Base-by-base conservation (phyloP, 2,329 filamentous ascomycete species). In the Aspergillus eucalypticola region DNA sequence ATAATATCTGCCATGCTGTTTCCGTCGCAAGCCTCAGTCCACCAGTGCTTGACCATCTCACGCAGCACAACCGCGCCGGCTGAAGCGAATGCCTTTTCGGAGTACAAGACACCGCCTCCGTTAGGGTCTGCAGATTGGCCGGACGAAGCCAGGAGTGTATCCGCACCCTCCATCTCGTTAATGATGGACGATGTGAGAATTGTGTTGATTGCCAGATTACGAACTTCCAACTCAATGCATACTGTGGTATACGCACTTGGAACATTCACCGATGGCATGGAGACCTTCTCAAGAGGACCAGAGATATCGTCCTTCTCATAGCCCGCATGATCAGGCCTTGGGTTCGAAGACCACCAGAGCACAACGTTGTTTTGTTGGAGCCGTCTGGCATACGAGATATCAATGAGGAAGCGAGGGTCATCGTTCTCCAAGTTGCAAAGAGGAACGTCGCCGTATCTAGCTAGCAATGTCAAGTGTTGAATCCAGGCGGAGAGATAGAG, bases 31-130 rank as follows among this genome's bases (percentile, higher is more conserved):
- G 95, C 96, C 75, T 99, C 94, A 1, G 89, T 85, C 95, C 95
- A 99, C 96, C 96, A 99, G 2, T 91, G 86, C 75, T 97, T 96
- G 67, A 99, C 95, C 93, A 99, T 97, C 69, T 98, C 96, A 13
- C 95, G 89, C 3, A 99, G 83, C 0, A 99, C 95, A 6, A 89
- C 85, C 4, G 98, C 90, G 57, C 92, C 91, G 3, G 94, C 92
- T 53, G 92, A 90, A n/a, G 94, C 89, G 73, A 99, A 99, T 0
- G 94, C 91, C 61, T 90, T 95, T 63, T 96, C 92, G 0, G 92
- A 91, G 63, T 91, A 90, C 6, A 96, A 85, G 17, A 88, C 84
- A 61, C 89, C 89, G 0, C 84, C 81, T 0, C 87, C 88, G 8
- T 83, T 83, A 1, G 82, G 82, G 27, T 88, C 84, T 59, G 89